Conservation (phyloP, 1,284 basidiomycete genomes). For the Fomitopsis betulina region DNA sequence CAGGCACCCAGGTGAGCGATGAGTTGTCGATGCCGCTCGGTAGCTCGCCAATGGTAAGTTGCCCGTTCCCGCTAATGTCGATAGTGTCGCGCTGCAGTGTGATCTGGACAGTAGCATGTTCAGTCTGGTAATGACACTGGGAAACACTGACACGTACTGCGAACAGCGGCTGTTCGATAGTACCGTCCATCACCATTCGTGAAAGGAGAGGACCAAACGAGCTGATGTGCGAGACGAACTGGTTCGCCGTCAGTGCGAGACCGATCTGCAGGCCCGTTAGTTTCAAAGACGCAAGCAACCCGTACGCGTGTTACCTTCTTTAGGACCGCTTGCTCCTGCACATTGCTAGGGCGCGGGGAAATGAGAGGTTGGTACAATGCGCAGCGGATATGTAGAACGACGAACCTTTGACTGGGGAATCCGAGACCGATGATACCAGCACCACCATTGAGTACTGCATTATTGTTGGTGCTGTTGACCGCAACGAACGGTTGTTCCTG, state of each 20-base stretch:
- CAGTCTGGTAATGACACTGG: neutral
- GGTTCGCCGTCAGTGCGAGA: conserved; percentile 29
- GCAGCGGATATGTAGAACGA: neutral
- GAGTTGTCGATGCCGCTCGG: conserved; percentile 35
- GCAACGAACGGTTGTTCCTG: conserved; percentile 30
- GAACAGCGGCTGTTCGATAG: conserved; percentile 43
- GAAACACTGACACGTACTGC: conserved; percentile 17
- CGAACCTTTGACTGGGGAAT: conserved; percentile 31
- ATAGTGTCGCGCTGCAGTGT: conserved; percentile 37
- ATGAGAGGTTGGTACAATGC: neutral
- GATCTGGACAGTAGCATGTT: conserved; percentile 19
- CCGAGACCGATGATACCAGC: conserved; percentile 38
- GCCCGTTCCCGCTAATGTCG: conserved; percentile 33
- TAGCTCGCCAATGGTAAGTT: conserved; percentile 36
- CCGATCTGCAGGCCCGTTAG: conserved; percentile 20
- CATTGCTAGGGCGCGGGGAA: conserved; percentile 23
- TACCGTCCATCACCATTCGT: conserved; percentile 38
- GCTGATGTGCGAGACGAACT: conserved; percentile 35
- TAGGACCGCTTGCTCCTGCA: conserved; percentile 35
- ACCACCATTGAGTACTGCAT: conserved; percentile 30
- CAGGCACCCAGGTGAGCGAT: conserved; percentile 39
- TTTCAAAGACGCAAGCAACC: neutral
- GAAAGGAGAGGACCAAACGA: conserved; percentile 41
- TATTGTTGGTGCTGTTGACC: conserved; percentile 32
- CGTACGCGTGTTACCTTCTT: conserved; percentile 21